Conservation (phyloP, 345 rosid species). For the Acer campestre region DNA sequence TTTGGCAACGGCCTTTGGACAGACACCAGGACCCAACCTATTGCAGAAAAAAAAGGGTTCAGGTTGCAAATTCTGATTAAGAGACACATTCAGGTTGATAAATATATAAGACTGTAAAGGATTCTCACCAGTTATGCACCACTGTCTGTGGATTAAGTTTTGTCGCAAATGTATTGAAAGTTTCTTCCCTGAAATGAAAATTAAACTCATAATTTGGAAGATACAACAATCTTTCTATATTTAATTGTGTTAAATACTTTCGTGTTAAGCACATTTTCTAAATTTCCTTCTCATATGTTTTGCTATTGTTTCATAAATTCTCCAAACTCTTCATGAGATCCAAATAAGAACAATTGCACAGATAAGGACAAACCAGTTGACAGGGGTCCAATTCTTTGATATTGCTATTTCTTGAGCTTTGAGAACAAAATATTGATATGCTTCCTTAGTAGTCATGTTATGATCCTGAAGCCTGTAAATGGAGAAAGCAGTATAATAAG, state of each 20-base stretch:
- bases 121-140: slow-evolving; percentile 83
- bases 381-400: slow-evolving; percentile 58
- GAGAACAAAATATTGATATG: slow-evolving; percentile 54
- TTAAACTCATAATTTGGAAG: slow-evolving; percentile 2
- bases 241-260: not conserved
- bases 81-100: slow-evolving; percentile 11
- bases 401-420: slow-evolving; percentile 66
- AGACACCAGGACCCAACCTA: slow-evolving; percentile 88
- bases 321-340: not conserved
- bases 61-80: not conserved
- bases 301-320: not conserved
- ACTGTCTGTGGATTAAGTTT: slow-evolving; percentile 80
- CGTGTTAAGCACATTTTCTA: not conserved
- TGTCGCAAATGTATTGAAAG: slow-evolving; percentile 60
- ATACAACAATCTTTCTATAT: not conserved
- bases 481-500: slow-evolving; percentile 20
- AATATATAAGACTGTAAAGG: not conserved
- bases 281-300: not conserved
- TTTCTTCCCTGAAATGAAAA: slow-evolving; percentile 58
- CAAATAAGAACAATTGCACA: not conserved
- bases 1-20: slow-evolving; percentile 79
- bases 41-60: slow-evolving; percentile 1
- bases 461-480: slow-evolving; percentile 70
- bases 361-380: slow-evolving; percentile 50
- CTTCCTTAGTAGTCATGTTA: slow-evolving; percentile 56